phyloP scores from a whole-genome alignment of 2,329 filamentous ascomycete species.

The Claviceps cyperi region DNA sequence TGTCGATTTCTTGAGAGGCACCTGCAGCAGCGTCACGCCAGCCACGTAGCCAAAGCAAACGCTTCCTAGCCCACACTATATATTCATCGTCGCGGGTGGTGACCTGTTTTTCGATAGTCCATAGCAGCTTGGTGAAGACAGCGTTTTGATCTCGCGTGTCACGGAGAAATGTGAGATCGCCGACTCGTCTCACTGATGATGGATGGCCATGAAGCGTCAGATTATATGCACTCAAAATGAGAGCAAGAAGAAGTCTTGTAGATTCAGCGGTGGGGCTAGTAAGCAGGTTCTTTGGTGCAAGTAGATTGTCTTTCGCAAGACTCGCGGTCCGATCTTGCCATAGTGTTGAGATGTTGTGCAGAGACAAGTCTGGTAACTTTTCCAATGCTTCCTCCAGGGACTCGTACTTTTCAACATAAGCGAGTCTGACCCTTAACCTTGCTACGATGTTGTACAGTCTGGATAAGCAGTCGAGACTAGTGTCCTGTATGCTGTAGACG shows the following conservation, averaged over 20 bases:
- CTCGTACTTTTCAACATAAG: slow-evolving; percentile 41
- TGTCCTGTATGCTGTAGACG: slow-evolving; percentile 51
- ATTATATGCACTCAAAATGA: slow-evolving; percentile 47
- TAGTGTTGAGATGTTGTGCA: slow-evolving; percentile 10
- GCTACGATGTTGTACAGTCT: slow-evolving; percentile 45
- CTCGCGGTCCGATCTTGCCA: slow-evolving; percentile 14
- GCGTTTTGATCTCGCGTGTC: slow-evolving; percentile 50
- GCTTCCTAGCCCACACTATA: slow-evolving; percentile 46
- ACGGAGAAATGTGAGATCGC: slow-evolving; percentile 49
- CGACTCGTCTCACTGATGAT: slow-evolving; percentile 37
- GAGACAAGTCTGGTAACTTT: slow-evolving; percentile 26
- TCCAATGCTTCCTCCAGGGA: slow-evolving; percentile 33
- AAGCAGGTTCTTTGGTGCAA: slow-evolving; percentile 47
- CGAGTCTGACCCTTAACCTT: slow-evolving; percentile 40
- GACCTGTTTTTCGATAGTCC: slow-evolving; percentile 31
- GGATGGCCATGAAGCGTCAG: slow-evolving; percentile 35
- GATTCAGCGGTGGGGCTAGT: slow-evolving; percentile 44
- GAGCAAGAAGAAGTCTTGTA: slow-evolving; percentile 44
- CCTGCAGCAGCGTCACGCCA: slow-evolving; percentile 43
- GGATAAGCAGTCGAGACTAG: slow-evolving; percentile 41
- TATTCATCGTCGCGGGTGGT: slow-evolving; percentile 47
- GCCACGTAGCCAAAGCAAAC: slow-evolving; percentile 58
- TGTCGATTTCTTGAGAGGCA: slow-evolving; percentile 27
- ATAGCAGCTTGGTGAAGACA: slow-evolving; percentile 45
- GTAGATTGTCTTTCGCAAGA: slow-evolving; percentile 29